Base-by-base conservation (phyloP, 495 filamentous ascomycete species). In the Neurospora sp. region DNA sequence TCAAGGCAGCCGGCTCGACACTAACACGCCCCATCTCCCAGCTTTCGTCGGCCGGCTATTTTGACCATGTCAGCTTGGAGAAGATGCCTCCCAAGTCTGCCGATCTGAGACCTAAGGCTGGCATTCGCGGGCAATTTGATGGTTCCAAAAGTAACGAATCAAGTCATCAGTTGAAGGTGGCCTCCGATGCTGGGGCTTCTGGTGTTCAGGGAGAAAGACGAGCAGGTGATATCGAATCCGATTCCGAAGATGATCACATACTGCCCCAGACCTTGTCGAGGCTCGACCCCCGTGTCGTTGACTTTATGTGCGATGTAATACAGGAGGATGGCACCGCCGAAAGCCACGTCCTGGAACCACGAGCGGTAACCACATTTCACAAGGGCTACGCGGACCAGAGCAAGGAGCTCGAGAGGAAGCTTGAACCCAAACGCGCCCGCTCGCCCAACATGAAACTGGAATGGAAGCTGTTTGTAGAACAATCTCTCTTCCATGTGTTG, bases 401-500 rank as follows among this genome's bases (percentile, higher is more conserved):
- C 9, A 84, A 82, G 75, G 61, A 76, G 2, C 79, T 83, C 53
- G 82, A 75, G 31, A 82, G 84, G 70, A 83, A 78, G 71, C 39
- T 73, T n/a, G 73, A 70, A 45, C 73, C 78, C 10, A 70, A 74
- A 12, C 76, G 77, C 42, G 40, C 42, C 10, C 70, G 31, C 41
- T 69, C 73, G 37, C 27, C 74, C 59, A 75, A 81, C 71, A 48
- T 80, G 70, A 84, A 76, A 68, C 80, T 82, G 48, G 81, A 83
- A 74, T 86, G 83, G 88, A 87, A 79, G 79, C 72, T 80, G 4
- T 96, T 94, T 78, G 83, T 90, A 45, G 88, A 91, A 31, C 92
- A 95, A 74, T 92, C 89, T 69, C 80, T 94, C 3, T 94, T 92
- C 78, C 91, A 91, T 74, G 87, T 91, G 6, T 80, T 96, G 40